Evolutionary conservation across 768 basidiomycete species (phyloP), one percentile per base, ranked within the genome.

Genomic region (Serendipita sp.): DNA sequence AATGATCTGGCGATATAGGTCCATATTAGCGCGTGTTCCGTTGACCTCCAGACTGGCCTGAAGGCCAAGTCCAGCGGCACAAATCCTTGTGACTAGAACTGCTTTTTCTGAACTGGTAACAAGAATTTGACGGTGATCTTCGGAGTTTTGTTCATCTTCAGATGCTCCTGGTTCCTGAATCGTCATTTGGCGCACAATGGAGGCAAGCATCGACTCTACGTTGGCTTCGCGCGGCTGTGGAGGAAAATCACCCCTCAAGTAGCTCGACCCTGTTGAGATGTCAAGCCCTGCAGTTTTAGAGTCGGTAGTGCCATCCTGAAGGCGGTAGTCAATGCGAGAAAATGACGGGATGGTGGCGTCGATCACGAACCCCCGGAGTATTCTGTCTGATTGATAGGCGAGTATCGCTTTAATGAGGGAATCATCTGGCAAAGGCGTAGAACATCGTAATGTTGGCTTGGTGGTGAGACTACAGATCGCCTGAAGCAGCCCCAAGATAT

Each of bases 31-130:
- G 29, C 78, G 75, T 1, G 77, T 81, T 15, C 88, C 88, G 64
- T 88, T 91, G 62, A 83, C 68, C 5, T 78, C 70, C 4, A 92
- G 78, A 0, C 82, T 68, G 2, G 81, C 80, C 71, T 92, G 86
- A 69, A 89, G 94, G 40, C 76, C 76, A 2, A 96, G 73, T 29
- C 16, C 55, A 36, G 33, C 27, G 16, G 55, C 33, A n/a, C 16
- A 31, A n/a, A 60, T 31, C 10, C 34, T 16, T 10, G 36, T 31
- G 2, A 3, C 16, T 18, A 52, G 48, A 52, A 52, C 48, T 8
- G 40, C 13, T 40, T 40, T 40, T 40, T 40, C 40, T 40, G 13
- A 13, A 40, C 13, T 40, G 6, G 13, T 40, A 6, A 13, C 5
- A 13, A 13, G 6, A 0, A 13, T 6, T 40, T 40, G 40, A 40